phyloP scores from a whole-genome alignment of 345 rosid species.

The Populus tremula region DNA sequence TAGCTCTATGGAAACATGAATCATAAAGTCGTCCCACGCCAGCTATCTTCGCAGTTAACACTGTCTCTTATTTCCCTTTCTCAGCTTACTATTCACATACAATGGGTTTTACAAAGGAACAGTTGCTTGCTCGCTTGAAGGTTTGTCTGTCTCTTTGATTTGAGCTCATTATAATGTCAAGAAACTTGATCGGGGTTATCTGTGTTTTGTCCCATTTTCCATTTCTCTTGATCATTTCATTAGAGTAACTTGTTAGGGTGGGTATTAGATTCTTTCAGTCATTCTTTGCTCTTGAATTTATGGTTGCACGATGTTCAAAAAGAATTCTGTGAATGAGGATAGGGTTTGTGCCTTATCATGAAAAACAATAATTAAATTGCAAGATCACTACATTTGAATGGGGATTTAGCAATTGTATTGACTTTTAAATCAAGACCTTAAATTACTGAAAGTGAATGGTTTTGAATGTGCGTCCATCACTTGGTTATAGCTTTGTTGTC shows the following conservation, averaged over 20 bases:
- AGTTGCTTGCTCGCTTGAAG: constrained; percentile 51
- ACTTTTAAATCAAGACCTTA: background rate
- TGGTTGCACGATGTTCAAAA: background rate
- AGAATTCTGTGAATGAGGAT: background rate
- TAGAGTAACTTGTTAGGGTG: background rate
- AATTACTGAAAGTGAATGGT: background rate
- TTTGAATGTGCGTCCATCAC: background rate
- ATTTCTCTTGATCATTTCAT: background rate
- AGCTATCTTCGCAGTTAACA: background rate
- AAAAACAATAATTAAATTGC: background rate
- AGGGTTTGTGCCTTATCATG: background rate
- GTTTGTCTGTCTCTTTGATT: constrained; percentile 17
- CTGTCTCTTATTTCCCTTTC: background rate
- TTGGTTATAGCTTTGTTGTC: background rate
- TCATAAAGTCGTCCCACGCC: background rate
- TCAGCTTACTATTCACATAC: background rate
- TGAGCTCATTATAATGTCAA: background rate
- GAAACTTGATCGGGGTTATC: constrained; percentile 13
- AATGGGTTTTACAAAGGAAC: constrained; percentile 55
- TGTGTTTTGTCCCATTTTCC: background rate
- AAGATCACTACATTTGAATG: background rate
- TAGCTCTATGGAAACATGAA: background rate
- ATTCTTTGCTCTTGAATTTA: background rate
- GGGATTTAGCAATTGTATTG: background rate
- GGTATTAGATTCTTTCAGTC: background rate